These are phyloP conservation scores for Emmonsia crescens DNA, from an alignment of 2,329 filamentous ascomycete genomes.

Conservation along the genomic window DNA sequence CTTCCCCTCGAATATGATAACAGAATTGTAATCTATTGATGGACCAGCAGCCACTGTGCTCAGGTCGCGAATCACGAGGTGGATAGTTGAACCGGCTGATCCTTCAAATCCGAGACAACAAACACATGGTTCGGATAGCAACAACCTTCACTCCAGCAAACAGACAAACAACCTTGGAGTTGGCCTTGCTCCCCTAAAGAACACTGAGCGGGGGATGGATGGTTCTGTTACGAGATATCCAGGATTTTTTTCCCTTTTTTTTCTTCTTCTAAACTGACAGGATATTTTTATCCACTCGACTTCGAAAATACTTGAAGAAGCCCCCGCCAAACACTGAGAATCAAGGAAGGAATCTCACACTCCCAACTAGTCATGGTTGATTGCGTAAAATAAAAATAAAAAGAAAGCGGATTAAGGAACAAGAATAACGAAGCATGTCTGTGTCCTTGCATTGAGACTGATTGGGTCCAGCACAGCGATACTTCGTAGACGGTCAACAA, in stretches of 20 bases:
- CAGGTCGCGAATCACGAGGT: background rate
- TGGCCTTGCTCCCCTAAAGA: background rate
- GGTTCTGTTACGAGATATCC: background rate
- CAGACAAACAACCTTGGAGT: background rate
- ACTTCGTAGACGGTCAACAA: background rate
- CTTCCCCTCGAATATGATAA: background rate
- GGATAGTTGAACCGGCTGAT: background rate
- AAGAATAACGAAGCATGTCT: background rate
- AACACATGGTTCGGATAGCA: background rate
- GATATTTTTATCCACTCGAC: background rate
- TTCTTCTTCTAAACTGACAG: background rate
- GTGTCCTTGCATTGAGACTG: background rate
- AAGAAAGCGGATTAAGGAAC: background rate
- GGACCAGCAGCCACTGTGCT: background rate
- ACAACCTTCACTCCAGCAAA: too few relatives aligned
- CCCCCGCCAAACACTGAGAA: background rate
- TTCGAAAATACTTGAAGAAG: background rate
- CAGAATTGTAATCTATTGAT: background rate
- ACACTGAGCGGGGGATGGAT: background rate
- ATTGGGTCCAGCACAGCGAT: background rate
- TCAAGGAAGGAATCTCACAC: background rate
- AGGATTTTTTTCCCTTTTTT: background rate
- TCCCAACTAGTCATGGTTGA: background rate
- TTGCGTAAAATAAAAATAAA: too few relatives aligned
- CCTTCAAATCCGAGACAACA: background rate